Base-by-base conservation (phyloP, 1,139 yeast species). In the Kodamaea suecica region DNA sequence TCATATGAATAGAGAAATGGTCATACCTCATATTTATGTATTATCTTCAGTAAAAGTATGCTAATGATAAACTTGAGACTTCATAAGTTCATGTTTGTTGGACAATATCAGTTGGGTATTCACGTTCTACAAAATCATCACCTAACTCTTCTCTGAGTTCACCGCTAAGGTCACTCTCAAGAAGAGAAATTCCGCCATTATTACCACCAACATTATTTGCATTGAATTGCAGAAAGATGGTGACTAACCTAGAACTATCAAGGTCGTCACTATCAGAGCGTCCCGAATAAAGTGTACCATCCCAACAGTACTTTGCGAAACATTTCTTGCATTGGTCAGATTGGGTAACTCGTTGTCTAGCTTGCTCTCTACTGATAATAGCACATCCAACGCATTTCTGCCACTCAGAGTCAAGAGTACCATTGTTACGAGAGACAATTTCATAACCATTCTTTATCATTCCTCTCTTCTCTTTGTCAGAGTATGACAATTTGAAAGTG, bases 351-450 rank as follows among this genome's bases (percentile, higher is more conserved):
- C 82, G 81, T 33, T 70, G 61, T 50, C 95, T 73, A 63, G 87
- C 94, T 54, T 82, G 82, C 37, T 82, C 78, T 56, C 96, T 78
- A 59, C 86, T 83, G 38, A 88, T 69, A 37, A 87, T 76, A 7
- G 96, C 97, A 68, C 97, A 88, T 2, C 88, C 85, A 34, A 87
- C 75, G 67, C 96, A 88, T 8, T 82, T 74, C 30, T 75, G 68
- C 81, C 87, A 88, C 34, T 82, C 81, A 3, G 66, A 57, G 50
- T 84, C 95, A 26, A 81, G 61, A 3, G 95, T 83, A 27, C 78
- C 63, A 53, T 87, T 86, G 45, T 73, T 71, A 55, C 87, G 76
- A 1, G 95, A 71, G 16, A 84, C 77, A 26, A 77, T 76, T 55
- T 84, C 90, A 55, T 80, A 87, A 9, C 95, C 96, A 56, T 88